Base-by-base conservation (phyloP, 1,284 basidiomycete genomes). In the Inonotus hispidus region DNA sequence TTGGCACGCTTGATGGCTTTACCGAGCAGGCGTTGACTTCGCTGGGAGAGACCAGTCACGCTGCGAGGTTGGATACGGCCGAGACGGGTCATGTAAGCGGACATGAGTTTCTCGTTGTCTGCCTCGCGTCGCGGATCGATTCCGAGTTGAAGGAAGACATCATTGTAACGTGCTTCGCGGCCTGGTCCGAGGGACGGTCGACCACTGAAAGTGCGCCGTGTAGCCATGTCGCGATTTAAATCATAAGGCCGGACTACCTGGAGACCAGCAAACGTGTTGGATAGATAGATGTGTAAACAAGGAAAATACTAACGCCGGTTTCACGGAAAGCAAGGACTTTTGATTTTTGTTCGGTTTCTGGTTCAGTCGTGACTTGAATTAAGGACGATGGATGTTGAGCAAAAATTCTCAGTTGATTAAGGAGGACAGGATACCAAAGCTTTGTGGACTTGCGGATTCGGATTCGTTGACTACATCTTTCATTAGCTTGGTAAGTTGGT, bases 1-100 rank as follows among this genome's bases (percentile, higher is more conserved):
- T 92, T 92, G 58, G 96, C 92, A 60, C 96, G 81, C 60, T 92
- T 84, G 62, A 98, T 90, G 41, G 95, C 92, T 75, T 95, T 95
- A 52, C 87, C 91, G 3, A 98, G 70, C 64, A 80, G 79, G 49
- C 93, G 80, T 73, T 98, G 95, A 65, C 79, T 90, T 72, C 85
- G 87, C 74, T 87, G 83, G 3, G 94, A 95, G 55, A 98, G 78
- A 0, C 81, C 79, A 0, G 93, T 97, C 58, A 82, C 71, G 8
- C 81, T 81, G 47, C 96, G 81, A 14, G 77, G 73, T 66, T 81
- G 79, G 67, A 98, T 92, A 78, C 90, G 93, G 59, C 94, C 95
- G 85, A 98, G 91, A 32, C 85, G 83, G 5, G 90, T 82, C 60
- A 94, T 75, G 71, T 84, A 98, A 11, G 76, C 67, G n/a, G 78